A percentile compares a stretch with the other conserved stretches of the same genome.
Evolutionary conservation across 2,329 filamentous ascomycete genomes (phyloP).

Genomic region (Talaromyces sp.): DNA sequence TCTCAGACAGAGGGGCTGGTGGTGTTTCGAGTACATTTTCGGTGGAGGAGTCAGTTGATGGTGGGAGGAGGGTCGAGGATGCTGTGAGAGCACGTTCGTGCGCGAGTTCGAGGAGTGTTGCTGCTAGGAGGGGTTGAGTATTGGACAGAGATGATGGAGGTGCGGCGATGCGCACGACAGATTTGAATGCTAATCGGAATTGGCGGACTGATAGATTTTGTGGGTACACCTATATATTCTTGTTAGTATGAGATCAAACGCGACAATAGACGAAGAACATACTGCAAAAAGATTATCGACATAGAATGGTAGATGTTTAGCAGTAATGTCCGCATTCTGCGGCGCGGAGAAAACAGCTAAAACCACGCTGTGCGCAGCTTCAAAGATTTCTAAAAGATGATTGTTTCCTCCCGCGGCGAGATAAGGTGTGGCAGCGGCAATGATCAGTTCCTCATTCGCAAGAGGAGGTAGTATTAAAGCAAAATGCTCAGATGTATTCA

Average conservation of each 20-base stretch:
- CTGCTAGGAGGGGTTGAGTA: slow-evolving; percentile 72
- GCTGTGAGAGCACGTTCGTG: slow-evolving; percentile 61
- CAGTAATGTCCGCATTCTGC: slow-evolving; percentile 68
- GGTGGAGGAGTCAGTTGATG: slow-evolving; percentile 35
- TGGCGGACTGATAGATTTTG: slow-evolving; percentile 74
- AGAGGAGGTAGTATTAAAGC: slow-evolving; percentile 65
- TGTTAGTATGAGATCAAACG: not conserved
- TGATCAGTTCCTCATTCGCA: slow-evolving; percentile 68
- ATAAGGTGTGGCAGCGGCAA: slow-evolving; percentile 72
- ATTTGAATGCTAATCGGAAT: slow-evolving; percentile 84
- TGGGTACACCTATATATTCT: slow-evolving; percentile 62
- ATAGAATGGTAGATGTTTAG: slow-evolving; percentile 74
- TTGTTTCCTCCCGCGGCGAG: slow-evolving; percentile 59
- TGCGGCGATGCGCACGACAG: slow-evolving; percentile 74
- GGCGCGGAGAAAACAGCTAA: slow-evolving; percentile 78
- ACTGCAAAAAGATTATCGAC: slow-evolving; percentile 71
- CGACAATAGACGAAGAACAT: slow-evolving; percentile 21
- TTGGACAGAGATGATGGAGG: slow-evolving; percentile 74
- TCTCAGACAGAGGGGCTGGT: slow-evolving; percentile 58
- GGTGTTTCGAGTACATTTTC: slow-evolving; percentile 32
- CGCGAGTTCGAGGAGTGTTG: slow-evolving; percentile 75
- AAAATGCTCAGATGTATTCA: slow-evolving; percentile 82
- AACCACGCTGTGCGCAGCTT: slow-evolving; percentile 79
- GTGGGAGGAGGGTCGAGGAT: slow-evolving; percentile 49
- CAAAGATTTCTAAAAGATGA: slow-evolving; percentile 69